phyloP scores from a whole-genome alignment of 2,329 filamentous ascomycete species.

The Pseudocercospora fijiensis region DNA sequence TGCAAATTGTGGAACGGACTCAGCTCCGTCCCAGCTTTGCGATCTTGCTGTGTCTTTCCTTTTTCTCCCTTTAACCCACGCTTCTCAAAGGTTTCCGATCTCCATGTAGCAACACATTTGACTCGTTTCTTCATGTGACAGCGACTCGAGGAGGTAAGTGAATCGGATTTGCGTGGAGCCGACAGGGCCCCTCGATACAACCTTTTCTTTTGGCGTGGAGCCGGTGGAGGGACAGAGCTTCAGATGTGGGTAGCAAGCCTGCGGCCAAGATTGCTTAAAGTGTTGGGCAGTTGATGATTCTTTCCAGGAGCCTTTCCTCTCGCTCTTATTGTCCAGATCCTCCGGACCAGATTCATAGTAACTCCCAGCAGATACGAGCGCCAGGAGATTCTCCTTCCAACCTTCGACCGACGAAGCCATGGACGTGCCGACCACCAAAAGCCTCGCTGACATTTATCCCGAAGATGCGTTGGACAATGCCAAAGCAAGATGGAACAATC shows the following conservation, averaged over 20 bases:
- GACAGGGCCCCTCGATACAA: not conserved
- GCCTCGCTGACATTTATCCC: slow-evolving; percentile 81
- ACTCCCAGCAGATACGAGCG: not conserved
- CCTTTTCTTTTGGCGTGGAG: not conserved
- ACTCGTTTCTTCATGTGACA: slow-evolving; percentile 1
- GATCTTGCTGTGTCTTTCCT: not conserved
- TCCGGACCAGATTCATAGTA: not conserved
- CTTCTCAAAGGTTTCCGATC: not conserved
- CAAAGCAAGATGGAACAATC: slow-evolving; percentile 69
- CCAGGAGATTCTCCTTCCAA: not conserved
- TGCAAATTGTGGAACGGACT: not conserved
- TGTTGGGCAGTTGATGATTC: not conserved
- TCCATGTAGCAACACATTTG: not conserved
- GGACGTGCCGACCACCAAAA: slow-evolving; percentile 69
- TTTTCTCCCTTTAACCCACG: not conserved
- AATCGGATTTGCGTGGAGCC: slow-evolving; percentile 3
- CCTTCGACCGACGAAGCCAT: not conserved
- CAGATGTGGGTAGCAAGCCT: not conserved
- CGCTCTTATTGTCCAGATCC: not conserved
- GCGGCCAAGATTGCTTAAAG: not conserved
- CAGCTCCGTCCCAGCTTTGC: not conserved
- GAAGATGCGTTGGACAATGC: slow-evolving; percentile 67
- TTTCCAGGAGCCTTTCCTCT: not conserved
- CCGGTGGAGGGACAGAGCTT: slow-evolving; percentile 7
- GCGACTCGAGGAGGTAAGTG: not conserved